Conservation (phyloP, 1,284 basidiomycete species). For the Gastroboletus turbinatus region DNA sequence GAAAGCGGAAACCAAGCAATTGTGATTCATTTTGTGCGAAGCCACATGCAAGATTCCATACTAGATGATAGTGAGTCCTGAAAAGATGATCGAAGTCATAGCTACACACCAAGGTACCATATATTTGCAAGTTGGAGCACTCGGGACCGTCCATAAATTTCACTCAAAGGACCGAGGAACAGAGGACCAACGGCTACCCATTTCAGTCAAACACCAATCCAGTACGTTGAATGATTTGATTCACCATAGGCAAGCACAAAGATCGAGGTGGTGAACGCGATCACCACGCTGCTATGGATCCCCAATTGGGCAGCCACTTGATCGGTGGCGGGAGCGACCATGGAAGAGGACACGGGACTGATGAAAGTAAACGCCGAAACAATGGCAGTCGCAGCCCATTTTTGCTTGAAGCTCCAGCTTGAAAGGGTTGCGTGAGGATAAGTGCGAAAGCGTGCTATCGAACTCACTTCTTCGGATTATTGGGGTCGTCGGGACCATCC, state of each 20-base stretch:
- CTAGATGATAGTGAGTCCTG: slow-evolving; percentile 30
- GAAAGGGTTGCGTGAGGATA: background rate
- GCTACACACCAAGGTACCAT: slow-evolving; percentile 53
- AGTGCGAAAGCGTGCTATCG: too few species aligned
- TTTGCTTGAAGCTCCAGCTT: slow-evolving; percentile 49
- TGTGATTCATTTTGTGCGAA: slow-evolving; percentile 59
- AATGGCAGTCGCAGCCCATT: slow-evolving; percentile 49
- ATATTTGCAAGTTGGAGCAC: slow-evolving; percentile 55
- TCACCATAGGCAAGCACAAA: slow-evolving; percentile 69
- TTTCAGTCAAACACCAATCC: slow-evolving; percentile 11
- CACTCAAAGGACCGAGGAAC: slow-evolving; percentile 55
- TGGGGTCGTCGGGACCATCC: slow-evolving; percentile 37
- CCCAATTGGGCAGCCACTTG: slow-evolving; percentile 57
- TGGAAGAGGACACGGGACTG: slow-evolving; percentile 52
- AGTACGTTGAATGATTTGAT: background rate
- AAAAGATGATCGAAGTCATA: slow-evolving; percentile 7
- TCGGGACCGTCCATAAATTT: slow-evolving; percentile 49
- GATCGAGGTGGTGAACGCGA: slow-evolving; percentile 63
- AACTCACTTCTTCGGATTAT: slow-evolving; percentile 38
- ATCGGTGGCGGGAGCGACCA: slow-evolving; percentile 65
- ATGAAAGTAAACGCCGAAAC: slow-evolving; percentile 54
- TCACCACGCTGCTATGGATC: slow-evolving; percentile 49
- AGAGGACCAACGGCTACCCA: slow-evolving; percentile 48
- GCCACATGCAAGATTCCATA: slow-evolving; percentile 66
- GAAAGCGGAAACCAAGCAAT: slow-evolving; percentile 63